Conservation (phyloP, 768 basidiomycete species). For the Lactarius vividus region DNA sequence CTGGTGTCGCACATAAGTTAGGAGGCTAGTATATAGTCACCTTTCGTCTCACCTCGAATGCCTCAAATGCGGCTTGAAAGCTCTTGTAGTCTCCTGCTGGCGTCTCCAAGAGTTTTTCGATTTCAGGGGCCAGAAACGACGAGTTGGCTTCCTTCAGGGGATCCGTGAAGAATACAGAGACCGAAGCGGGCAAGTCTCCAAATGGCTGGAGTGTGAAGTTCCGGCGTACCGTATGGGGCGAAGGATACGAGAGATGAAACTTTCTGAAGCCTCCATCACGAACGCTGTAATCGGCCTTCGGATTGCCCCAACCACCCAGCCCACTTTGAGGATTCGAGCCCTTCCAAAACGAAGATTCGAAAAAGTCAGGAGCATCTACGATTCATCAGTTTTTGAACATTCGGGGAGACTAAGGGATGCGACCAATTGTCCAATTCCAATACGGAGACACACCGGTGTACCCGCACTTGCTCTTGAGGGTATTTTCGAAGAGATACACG, state of each 20-base stretch:
- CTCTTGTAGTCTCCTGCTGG: constrained; percentile 32
- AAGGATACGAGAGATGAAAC: constrained; percentile 35
- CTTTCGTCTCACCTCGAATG: constrained; percentile 28
- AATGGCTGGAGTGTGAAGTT: constrained; percentile 37
- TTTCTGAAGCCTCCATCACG: constrained; percentile 34
- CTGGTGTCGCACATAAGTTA: constrained; percentile 21
- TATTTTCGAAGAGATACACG: constrained; percentile 27
- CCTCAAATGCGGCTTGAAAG: constrained; percentile 36
- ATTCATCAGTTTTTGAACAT: neutral
- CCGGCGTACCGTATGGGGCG: constrained; percentile 36
- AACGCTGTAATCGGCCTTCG: constrained; percentile 28
- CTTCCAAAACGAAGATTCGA: constrained; percentile 28
- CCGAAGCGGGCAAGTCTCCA: neutral
- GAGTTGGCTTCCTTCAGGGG: constrained; percentile 30
- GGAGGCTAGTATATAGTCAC: neutral
- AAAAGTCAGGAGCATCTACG: constrained; percentile 30
- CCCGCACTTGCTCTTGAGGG: constrained; percentile 30
- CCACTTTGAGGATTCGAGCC: constrained; percentile 29
- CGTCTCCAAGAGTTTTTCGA: constrained; percentile 32
- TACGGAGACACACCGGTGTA: constrained; percentile 31
- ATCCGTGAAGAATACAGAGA: constrained; percentile 26
- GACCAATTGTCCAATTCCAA: constrained; percentile 35
- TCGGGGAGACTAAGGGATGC: neutral
- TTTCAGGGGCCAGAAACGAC: constrained; percentile 31
- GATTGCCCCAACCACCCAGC: constrained; percentile 34